These are phyloP conservation scores for Alternaria metachromatica DNA, from an alignment of 2,329 filamentous ascomycete species.

Conservation along the genomic window DNA sequence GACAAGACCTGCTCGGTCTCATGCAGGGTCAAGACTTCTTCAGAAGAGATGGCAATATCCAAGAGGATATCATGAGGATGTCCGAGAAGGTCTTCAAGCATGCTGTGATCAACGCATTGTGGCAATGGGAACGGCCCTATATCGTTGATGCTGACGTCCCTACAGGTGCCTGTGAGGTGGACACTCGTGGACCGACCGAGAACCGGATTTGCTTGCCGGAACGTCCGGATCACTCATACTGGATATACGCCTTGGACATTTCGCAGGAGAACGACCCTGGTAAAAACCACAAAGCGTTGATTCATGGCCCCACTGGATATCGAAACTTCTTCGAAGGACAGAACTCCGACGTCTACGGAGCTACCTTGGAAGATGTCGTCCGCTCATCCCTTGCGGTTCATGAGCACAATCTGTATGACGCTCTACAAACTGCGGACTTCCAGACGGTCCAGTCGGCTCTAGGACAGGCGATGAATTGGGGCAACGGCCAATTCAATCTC, in stretches of 20 bases:
- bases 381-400: slow-evolving; percentile 8
- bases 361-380: slow-evolving; percentile 24
- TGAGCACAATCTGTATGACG: not conserved
- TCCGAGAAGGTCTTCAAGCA: not conserved
- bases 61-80: not conserved
- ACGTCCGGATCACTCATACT: not conserved
- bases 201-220: not conserved
- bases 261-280: not conserved
- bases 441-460: not conserved
- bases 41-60: not conserved
- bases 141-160: not conserved
- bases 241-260: not conserved
- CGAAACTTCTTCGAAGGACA: not conserved
- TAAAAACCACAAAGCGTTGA: not conserved
- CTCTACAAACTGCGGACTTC: not conserved
- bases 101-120: not conserved
- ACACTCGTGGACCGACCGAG: not conserved
- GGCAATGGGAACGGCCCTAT: not conserved
- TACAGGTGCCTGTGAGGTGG: not conserved
- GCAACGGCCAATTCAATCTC: not conserved
- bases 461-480: not conserved
- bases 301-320: slow-evolving; percentile 4
- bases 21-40: not conserved
- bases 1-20: not conserved
- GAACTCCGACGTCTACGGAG: slow-evolving; percentile 16